Evolutionary conservation across 345 rosid genomes (phyloP).

Genomic region (Pugionium cornutum): DNA sequence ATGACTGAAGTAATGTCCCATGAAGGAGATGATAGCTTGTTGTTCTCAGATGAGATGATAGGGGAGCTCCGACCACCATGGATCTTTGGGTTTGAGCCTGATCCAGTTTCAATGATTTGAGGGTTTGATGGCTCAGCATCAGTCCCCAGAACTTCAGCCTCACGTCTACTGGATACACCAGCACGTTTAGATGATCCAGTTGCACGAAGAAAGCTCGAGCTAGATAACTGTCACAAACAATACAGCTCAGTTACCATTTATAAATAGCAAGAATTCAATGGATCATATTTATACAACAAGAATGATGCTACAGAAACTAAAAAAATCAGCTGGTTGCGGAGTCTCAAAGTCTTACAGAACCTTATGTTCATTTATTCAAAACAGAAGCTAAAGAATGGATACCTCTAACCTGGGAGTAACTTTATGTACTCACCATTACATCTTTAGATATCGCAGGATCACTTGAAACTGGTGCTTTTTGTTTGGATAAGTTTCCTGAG

Average conservation of each 20-base stretch:
- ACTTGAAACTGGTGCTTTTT: conserved; percentile 52
- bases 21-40: conserved; percentile 49
- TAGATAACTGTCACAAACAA: conserved; percentile 54
- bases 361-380: neutral
- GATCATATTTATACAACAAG: neutral
- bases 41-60: conserved; percentile 59
- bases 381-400: neutral
- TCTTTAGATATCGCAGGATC: conserved; percentile 56
- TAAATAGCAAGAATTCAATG: conserved; percentile 1
- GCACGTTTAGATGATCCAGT: conserved; percentile 53
- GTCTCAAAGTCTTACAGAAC: neutral
- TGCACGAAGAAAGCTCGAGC: conserved; percentile 58
- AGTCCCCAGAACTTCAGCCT: conserved; percentile 44
- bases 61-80: conserved; percentile 60
- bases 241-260: conserved; percentile 22
- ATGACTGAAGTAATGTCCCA: conserved; percentile 52
- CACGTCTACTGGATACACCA: conserved; percentile 56
- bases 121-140: conserved; percentile 57
- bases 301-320: neutral
- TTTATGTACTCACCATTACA: conserved; percentile 42
- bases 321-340: neutral
- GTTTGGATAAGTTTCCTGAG: conserved; percentile 52
- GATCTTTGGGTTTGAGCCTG: conserved; percentile 52
- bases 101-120: conserved; percentile 44
- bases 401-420: neutral